Evolutionary conservation across 176 grass and related monocot species (phyloP).

Genomic region (Bromus sterilis): DNA sequence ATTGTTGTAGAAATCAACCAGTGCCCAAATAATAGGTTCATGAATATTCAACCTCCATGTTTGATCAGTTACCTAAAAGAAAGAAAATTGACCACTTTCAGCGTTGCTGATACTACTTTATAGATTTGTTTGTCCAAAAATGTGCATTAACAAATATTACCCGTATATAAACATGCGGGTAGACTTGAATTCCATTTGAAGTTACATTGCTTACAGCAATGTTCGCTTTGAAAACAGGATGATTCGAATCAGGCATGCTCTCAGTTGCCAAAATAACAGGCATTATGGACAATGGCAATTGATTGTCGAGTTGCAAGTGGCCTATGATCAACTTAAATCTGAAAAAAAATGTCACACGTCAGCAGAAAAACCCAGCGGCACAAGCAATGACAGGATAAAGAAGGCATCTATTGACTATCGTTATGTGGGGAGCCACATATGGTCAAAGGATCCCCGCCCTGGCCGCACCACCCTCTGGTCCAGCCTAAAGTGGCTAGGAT

Average conservation of each 20-base stretch:
- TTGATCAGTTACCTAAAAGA: conserved; percentile 76
- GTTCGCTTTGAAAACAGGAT: conserved; percentile 90
- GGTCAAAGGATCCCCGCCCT: no score
- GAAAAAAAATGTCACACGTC: conserved; percentile 26
- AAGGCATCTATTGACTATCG: background rate
- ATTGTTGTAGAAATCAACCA: conserved; percentile 85
- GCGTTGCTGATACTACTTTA: background rate
- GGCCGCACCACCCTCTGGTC: no score
- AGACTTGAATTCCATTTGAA: conserved; percentile 81
- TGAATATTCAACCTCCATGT: conserved; percentile 93
- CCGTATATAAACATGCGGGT: conserved; percentile 78
- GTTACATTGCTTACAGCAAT: conserved; percentile 79
- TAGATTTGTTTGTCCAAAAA: conserved; percentile 31
- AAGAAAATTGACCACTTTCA: background rate
- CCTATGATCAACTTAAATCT: conserved; percentile 96
- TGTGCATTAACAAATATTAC: conserved; percentile 35
- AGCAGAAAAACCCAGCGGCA: background rate
- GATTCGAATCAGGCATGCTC: conserved; percentile 61
- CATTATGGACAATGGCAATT: conserved; percentile 81
- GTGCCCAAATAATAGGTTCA: conserved; percentile 97
- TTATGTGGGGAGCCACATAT: no score
- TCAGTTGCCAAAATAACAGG: conserved; percentile 92
- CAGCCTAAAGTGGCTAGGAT: no score
- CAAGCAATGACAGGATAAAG: background rate
- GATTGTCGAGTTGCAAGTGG: conserved; percentile 93